phyloP scores from a whole-genome alignment of 2,329 filamentous ascomycete genomes.

The Thelonectria rubi region DNA sequence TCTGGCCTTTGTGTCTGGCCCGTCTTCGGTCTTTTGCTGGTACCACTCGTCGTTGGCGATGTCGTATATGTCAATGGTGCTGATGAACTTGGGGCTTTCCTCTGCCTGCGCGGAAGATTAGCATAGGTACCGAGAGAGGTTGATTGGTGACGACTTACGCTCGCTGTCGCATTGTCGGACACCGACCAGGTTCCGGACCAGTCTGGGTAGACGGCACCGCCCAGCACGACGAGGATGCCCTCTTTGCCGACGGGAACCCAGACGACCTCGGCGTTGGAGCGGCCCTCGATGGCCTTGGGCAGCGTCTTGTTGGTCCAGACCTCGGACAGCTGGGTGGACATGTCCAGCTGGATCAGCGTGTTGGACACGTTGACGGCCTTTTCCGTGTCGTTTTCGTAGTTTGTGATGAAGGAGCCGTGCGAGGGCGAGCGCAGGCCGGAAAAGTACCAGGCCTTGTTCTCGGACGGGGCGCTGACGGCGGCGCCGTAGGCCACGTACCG shows the following conservation, averaged over 20 bases:
- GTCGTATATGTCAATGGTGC: conserved; percentile 80
- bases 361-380: conserved; percentile 60
- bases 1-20: conserved; percentile 67
- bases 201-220: conserved; percentile 73
- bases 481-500: conserved; percentile 73
- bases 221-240: conserved; percentile 80
- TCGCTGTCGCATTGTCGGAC: conserved; percentile 45
- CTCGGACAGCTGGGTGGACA: conserved; percentile 59
- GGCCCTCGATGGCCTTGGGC: conserved; percentile 57
- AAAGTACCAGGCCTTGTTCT: conserved; percentile 78
- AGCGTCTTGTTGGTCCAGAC: conserved; percentile 68
- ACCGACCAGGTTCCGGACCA: conserved; percentile 47
- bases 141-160: conserved; percentile 42
- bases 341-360: conserved; percentile 69
- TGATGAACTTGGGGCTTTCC: conserved; percentile 75
- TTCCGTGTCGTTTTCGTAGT: conserved; percentile 44
- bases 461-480: conserved; percentile 70
- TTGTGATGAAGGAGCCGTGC: conserved; percentile 59
- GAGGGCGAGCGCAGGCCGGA: conserved; percentile 65
- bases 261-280: conserved; percentile 71
- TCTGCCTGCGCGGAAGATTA: conserved; percentile 54
- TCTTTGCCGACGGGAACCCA: conserved; percentile 82
- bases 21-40: conserved; percentile 70
- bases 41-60: conserved; percentile 74
- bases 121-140: background rate